Evolutionary conservation across 768 basidiomycete species (phyloP).

Genomic region (Chalciporus chontae): DNA sequence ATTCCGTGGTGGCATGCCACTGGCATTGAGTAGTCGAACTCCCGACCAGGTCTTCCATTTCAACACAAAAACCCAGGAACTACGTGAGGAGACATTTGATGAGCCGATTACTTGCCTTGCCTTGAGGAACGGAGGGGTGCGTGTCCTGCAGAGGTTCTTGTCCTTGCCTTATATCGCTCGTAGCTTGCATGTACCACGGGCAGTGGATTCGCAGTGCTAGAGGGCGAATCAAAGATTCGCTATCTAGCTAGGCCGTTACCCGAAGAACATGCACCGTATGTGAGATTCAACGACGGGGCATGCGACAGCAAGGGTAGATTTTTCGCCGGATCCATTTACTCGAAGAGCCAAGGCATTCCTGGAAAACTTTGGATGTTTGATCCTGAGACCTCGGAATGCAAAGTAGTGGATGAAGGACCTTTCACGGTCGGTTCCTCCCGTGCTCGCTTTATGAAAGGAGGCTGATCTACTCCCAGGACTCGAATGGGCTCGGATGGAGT

Average conservation of each 20-base stretch:
- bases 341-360: slow-evolving; percentile 45
- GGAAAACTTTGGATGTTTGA: slow-evolving; percentile 61
- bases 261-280: slow-evolving; percentile 37
- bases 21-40: slow-evolving; percentile 1
- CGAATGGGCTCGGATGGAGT: slow-evolving; percentile 23
- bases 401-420: slow-evolving; percentile 56
- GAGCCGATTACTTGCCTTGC: slow-evolving; percentile 58
- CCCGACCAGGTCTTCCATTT: slow-evolving; percentile 31
- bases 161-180: neutral
- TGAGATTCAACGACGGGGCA: slow-evolving; percentile 68
- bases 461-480: slow-evolving; percentile 9
- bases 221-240: slow-evolving; percentile 34
- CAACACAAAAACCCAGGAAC: slow-evolving; percentile 37
- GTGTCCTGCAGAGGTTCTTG: neutral
- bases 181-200: slow-evolving; percentile 19
- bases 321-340: slow-evolving; percentile 61
- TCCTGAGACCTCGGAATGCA: slow-evolving; percentile 44
- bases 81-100: slow-evolving; percentile 47
- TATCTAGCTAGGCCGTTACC: slow-evolving; percentile 54
- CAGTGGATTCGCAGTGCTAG: slow-evolving; percentile 21
- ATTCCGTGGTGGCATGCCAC: neutral
- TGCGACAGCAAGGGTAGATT: slow-evolving; percentile 64
- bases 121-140: slow-evolving; percentile 36
- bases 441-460: slow-evolving; percentile 5
- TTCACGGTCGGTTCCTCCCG: slow-evolving; percentile 49